phyloP scores from a whole-genome alignment of 139 green algal species.

The Pleodorina starrii region DNA sequence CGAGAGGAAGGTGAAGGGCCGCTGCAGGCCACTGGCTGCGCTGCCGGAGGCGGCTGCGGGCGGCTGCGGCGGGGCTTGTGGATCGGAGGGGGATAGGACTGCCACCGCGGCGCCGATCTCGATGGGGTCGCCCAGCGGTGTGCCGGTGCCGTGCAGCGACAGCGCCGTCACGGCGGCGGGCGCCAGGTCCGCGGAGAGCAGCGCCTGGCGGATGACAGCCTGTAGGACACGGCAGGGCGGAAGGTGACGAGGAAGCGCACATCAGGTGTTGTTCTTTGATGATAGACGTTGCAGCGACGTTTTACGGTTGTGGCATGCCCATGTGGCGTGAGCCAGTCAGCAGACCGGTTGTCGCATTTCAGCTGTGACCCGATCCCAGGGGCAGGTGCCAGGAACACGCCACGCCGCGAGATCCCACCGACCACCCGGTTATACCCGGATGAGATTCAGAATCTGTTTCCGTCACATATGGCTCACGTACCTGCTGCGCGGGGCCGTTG shows the following conservation, averaged over 20 bases:
- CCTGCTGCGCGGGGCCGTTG: conserved; percentile 90
- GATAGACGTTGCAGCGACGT: no score
- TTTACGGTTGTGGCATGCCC: no score
- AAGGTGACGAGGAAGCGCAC: neutral
- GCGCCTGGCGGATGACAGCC: conserved; percentile 74
- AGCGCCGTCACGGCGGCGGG: conserved; percentile 61
- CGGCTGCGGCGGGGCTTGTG: neutral
- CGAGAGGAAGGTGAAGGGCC: conserved; percentile 68
- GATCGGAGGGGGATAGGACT: neutral
- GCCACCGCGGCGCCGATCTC: conserved; percentile 75
- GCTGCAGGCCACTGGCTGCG: neutral
- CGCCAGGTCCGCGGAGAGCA: conserved; percentile 50
- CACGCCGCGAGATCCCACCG: no score
- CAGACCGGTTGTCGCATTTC: no score
- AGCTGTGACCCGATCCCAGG: no score
- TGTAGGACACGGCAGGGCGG: no score
- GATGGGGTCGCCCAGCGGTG: conserved; percentile 89
- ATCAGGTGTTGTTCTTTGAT: neutral
- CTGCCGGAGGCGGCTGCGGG: neutral
- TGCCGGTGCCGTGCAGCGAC: conserved; percentile 86
- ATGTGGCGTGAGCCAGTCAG: no score
- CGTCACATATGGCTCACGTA: no score
- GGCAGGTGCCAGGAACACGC: no score
- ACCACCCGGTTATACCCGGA: no score
- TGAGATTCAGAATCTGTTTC: no score